Base-by-base conservation (phyloP, 495 filamentous ascomycete species). In the Penicilliopsis zonata region DNA sequence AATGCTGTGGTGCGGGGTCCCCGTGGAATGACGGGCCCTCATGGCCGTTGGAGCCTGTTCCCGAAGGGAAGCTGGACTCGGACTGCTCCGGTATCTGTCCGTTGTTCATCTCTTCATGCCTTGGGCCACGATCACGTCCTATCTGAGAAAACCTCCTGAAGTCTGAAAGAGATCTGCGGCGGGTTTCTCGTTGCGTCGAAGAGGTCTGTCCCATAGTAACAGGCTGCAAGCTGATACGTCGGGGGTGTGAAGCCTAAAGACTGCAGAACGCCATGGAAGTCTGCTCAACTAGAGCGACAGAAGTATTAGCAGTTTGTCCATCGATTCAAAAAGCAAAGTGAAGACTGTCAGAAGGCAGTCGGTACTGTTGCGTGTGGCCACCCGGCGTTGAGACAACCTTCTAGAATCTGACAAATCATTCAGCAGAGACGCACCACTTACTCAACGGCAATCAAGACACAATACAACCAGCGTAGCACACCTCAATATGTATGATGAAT, bases 131-230 rank as follows among this genome's bases (percentile, higher is more conserved):
- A 33, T 45, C 47, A 40, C 40, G 49, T 22, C 36, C 29, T 41
- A 31, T 33, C 30, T 48, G 43, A 26, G 38, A 44, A 21, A 45
- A 41, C 29, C 40, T 10, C 35, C 36, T 28, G 22, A 40, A 34
- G 38, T 49, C 44, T 32, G 47, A 22, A 25, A 41, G 41, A 27
- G 32, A 43, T 34, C 34, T 50, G 30, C 55, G 48, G 28, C 53
- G 51, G 29, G 44, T 45, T 36, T 58, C 46, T 53, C 58, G 49
- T 42, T 57, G 54, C 28, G 60, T 60, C 29, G 63, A 65, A 18
- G 58, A 61, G 42, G 57, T 53, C 43, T 64, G 62, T 59, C 62
- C 62, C 62, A 66, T 66, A 64, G 55, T 63, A 64, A 46, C 46
- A 52, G 31, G 28, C 16, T 19, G 30, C n/a, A 31, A 3, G 0